These are phyloP conservation scores for Linnemannia exigua DNA, from an alignment of 192 early-diverging fungal species.

Conservation along the genomic window DNA sequence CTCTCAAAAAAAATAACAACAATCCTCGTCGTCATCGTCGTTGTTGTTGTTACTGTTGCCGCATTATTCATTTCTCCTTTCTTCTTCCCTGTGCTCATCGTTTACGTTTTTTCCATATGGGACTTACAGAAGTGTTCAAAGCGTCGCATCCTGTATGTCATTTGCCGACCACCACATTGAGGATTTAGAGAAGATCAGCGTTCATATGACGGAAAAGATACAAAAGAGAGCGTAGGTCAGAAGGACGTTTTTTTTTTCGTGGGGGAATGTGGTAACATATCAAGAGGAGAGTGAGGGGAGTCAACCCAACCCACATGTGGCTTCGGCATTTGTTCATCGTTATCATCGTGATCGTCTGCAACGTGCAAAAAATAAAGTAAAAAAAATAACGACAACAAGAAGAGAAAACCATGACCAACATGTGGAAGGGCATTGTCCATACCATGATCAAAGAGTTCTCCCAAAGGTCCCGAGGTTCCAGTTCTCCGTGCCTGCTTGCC, in stretches of 20 bases:
- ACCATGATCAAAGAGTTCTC: constrained; percentile 97
- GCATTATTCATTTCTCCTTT: neutral
- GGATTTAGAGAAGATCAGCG: neutral
- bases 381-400: neutral
- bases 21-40: too few species aligned
- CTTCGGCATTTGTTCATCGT: neutral
- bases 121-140: constrained; percentile 66
- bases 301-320: constrained; percentile 5
- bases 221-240: neutral
- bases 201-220: neutral
- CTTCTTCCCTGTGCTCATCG: neutral
- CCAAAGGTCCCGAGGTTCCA: constrained; percentile 87
- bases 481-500: constrained; percentile 96
- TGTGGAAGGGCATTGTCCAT: constrained; percentile 50
- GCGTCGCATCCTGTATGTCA: constrained; percentile 67
- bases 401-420: too few species aligned
- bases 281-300: neutral
- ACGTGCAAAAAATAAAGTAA: constrained; percentile 20
- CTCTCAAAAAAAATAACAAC: neutral
- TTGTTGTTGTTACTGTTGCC: neutral
- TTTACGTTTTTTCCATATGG: neutral
- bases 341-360: neutral
- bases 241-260: neutral
- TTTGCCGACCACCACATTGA: constrained; percentile 5
- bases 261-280: neutral